Base-by-base conservation (phyloP, 2,329 filamentous ascomycete genomes). In the Aspergillus texensis region DNA sequence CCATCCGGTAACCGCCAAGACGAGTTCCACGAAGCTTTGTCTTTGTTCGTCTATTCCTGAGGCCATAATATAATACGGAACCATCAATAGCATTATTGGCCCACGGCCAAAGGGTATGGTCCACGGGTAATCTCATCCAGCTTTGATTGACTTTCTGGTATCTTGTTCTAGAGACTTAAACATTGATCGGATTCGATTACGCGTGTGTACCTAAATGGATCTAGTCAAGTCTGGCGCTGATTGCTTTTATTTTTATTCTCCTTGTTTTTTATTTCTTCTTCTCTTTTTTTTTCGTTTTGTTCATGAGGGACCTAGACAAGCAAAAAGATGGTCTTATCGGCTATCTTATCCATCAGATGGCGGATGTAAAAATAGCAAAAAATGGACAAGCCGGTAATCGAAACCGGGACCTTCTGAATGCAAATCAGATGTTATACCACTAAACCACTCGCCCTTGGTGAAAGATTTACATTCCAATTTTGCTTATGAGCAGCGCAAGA, bases 401-500 rank as follows among this genome's bases (percentile, higher is more conserved):
- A 63, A 63, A 59, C 62, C 62, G 58, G 54, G 62, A 63, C 62
- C 62, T 63, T 54, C 34, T 53, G 48, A 57, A 63, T 63, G 62
- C 62, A 54, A 63, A 63, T 57, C 48, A 53, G 34, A 54, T 58
- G 54, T 57, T 57, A 57, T 63, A 63, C 62, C 62, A 45, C 62
- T 63, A 57, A 57, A 57, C 62, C 54, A 63, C 36, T 52, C 54
- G 58, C 62, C 62, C 62, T 55, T 41, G 28, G 10, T 12, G 48
- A 12, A 34, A 52, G 4, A 52, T 2, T 21, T 1, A 3, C 2
- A 2, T 30, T 8, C 2, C 16, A 28, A 0, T 28, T 28, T 8
- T 2, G 0, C 0, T 48, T 48, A 48, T 28, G 11, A 19, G 0
- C 10, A 1, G 2, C 4, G 0, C 0, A 0, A 2, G 0, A 2